A percentile compares a stretch with the other conserved stretches of the same genome.
Evolutionary conservation across 495 filamentous ascomycete species (phyloP).

Genomic region (Copromyces sp.): DNA sequence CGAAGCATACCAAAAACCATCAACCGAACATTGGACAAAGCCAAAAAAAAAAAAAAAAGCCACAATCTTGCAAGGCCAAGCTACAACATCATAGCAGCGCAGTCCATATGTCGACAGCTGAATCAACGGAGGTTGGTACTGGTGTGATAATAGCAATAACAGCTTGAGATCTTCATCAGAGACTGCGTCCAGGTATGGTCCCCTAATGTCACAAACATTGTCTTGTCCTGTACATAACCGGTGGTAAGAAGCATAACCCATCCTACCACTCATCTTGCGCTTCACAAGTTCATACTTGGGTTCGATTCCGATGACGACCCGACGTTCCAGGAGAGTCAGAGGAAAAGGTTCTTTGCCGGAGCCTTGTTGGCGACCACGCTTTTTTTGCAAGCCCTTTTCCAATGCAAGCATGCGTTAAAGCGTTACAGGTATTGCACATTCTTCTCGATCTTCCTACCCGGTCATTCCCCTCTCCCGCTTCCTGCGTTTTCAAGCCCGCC

Average conservation of each 20-base stretch:
- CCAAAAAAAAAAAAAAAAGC: too few species aligned
- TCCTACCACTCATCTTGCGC: neutral
- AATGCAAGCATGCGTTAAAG: neutral
- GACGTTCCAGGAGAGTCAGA: neutral
- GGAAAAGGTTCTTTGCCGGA: neutral
- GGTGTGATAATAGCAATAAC: neutral
- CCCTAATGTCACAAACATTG: neutral
- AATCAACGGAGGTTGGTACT: neutral
- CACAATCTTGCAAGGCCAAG: neutral
- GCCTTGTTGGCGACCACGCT: neutral
- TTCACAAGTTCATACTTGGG: neutral
- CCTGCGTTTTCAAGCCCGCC: neutral
- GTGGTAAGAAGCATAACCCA: neutral
- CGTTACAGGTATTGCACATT: neutral
- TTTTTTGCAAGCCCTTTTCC: neutral
- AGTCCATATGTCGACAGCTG: neutral
- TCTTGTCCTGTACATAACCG: neutral
- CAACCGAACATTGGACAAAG: too few species aligned
- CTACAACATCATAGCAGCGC: neutral
- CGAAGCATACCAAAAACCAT: too few species aligned
- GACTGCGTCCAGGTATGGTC: neutral
- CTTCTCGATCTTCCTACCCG: neutral
- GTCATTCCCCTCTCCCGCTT: neutral
- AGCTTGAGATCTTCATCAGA: neutral
- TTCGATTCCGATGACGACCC: neutral